These are phyloP conservation scores for Elsinoe ampelina DNA, from an alignment of 2,329 filamentous ascomycete genomes.

Conservation along the genomic window DNA sequence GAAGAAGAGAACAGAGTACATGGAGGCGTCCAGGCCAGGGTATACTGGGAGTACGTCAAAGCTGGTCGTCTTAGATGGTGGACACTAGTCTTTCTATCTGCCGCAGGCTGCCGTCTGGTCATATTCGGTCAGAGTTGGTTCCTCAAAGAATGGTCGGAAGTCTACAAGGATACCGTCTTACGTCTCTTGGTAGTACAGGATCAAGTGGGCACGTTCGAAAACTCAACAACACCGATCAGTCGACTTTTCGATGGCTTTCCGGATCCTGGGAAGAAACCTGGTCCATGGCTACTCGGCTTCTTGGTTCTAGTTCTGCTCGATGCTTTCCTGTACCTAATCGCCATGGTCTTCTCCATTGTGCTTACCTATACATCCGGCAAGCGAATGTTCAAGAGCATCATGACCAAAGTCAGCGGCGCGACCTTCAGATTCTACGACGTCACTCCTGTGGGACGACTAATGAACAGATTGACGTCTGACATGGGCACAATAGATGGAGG, in stretches of 20 bases:
- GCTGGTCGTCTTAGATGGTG: conserved; percentile 70
- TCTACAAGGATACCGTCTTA: conserved; percentile 43
- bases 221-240: conserved; percentile 12
- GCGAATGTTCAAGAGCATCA: conserved; percentile 61
- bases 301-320: conserved; percentile 55
- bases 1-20: conserved; percentile 66
- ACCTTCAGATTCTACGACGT: conserved; percentile 88
- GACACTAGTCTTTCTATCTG: conserved; percentile 53
- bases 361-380: conserved; percentile 73
- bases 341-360: conserved; percentile 60
- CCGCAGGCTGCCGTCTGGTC: conserved; percentile 54
- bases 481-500: conserved; percentile 83
- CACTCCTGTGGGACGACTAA: conserved; percentile 77
- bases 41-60: conserved; percentile 80
- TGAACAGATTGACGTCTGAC: conserved; percentile 86
- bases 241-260: conserved; percentile 48
- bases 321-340: conserved; percentile 50
- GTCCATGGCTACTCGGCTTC: conserved; percentile 66
- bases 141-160: conserved; percentile 78
- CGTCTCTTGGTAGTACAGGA: conserved; percentile 1
- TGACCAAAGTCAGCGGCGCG: conserved; percentile 64
- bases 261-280: conserved; percentile 55
- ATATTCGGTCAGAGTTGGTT: conserved; percentile 67
- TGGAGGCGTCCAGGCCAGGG: conserved; percentile 62
- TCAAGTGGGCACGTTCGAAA: neutral